A percentile compares a stretch with the other conserved stretches of the same genome.
These are phyloP conservation scores for Sparassis latifolia DNA, from an alignment of 1,284 basidiomycete species.

Conservation along the genomic window DNA sequence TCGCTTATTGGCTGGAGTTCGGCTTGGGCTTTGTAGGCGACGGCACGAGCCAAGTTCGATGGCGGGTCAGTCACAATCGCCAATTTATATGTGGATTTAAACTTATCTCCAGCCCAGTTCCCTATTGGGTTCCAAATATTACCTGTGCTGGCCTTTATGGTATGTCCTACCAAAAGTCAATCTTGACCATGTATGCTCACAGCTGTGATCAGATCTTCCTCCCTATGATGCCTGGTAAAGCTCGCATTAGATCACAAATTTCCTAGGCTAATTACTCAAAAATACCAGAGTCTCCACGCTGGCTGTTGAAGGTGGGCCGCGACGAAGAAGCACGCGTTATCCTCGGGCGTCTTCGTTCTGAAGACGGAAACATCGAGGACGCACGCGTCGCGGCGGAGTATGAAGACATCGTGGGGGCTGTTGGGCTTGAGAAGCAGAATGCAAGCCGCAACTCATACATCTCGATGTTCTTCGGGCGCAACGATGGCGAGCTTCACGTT, in stretches of 20 bases:
- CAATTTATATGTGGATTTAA: not conserved
- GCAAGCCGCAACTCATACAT: slow-evolving; percentile 37
- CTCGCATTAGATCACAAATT: slow-evolving; percentile 4
- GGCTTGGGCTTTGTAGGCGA: slow-evolving; percentile 42
- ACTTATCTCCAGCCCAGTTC: slow-evolving; percentile 21
- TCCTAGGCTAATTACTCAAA: not conserved
- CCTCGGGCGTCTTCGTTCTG: slow-evolving; percentile 29
- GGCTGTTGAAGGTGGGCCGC: slow-evolving; percentile 47
- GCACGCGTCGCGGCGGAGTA: slow-evolving; percentile 24
- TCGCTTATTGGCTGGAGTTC: slow-evolving; percentile 51
- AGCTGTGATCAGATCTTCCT: slow-evolving; percentile 13
- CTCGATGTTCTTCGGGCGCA: slow-evolving; percentile 41
- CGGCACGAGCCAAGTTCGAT: slow-evolving; percentile 35
- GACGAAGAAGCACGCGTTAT: slow-evolving; percentile 38
- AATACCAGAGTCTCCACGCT: slow-evolving; percentile 46
- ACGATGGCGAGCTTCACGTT: slow-evolving; percentile 37
- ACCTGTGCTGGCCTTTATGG: slow-evolving; percentile 38
- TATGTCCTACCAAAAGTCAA: slow-evolving; percentile 9
- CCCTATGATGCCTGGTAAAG: slow-evolving; percentile 23
- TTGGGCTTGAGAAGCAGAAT: slow-evolving; percentile 36
- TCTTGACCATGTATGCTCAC: not conserved
- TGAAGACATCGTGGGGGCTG: slow-evolving; percentile 37
- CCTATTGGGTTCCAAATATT: slow-evolving; percentile 45
- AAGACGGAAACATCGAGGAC: slow-evolving; percentile 22
- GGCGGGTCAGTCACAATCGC: slow-evolving; percentile 28